Conservation (phyloP, 495 filamentous ascomycete genomes). For the Hypoxylon rickii region DNA sequence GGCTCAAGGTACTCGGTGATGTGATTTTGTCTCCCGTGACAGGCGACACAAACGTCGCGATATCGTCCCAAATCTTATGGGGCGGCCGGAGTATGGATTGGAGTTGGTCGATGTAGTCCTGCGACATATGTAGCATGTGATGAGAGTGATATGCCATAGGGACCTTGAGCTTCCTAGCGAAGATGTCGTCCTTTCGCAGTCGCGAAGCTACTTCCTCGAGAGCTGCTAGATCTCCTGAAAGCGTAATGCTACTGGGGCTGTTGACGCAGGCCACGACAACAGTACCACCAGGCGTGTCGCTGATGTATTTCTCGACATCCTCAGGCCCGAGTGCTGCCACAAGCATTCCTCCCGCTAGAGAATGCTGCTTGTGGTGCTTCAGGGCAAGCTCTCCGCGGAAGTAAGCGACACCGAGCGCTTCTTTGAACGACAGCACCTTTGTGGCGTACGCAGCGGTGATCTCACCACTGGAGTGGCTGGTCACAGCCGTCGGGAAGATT, state of each 20-base stretch:
- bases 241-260: slow-evolving; percentile 45
- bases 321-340: slow-evolving; percentile 39
- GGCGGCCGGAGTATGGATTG: too few species aligned
- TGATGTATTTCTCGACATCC: slow-evolving; percentile 31
- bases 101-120: too few species aligned
- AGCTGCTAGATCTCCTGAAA: slow-evolving; percentile 42
- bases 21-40: slow-evolving; percentile 18
- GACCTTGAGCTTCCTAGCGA: slow-evolving; percentile 39
- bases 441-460: slow-evolving; percentile 46
- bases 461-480: slow-evolving; percentile 69
- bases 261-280: slow-evolving; percentile 49
- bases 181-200: slow-evolving; percentile 31
- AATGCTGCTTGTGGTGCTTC: slow-evolving; percentile 7
- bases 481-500: slow-evolving; percentile 53
- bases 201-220: slow-evolving; percentile 37
- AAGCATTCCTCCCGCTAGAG: slow-evolving; percentile 43
- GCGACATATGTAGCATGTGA: too few species aligned
- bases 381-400: slow-evolving; percentile 33
- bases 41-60: slow-evolving; percentile 32
- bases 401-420: slow-evolving; percentile 51
- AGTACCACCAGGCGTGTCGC: slow-evolving; percentile 5
- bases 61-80: too few species aligned
- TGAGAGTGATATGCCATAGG: slow-evolving; percentile 44
- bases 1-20: slow-evolving; percentile 2
- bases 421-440: slow-evolving; percentile 40